A percentile compares a stretch with the other conserved stretches of the same genome.
phyloP scores from a whole-genome alignment of 2,329 filamentous ascomycete species.

The Cadophora luteo-olivacea region DNA sequence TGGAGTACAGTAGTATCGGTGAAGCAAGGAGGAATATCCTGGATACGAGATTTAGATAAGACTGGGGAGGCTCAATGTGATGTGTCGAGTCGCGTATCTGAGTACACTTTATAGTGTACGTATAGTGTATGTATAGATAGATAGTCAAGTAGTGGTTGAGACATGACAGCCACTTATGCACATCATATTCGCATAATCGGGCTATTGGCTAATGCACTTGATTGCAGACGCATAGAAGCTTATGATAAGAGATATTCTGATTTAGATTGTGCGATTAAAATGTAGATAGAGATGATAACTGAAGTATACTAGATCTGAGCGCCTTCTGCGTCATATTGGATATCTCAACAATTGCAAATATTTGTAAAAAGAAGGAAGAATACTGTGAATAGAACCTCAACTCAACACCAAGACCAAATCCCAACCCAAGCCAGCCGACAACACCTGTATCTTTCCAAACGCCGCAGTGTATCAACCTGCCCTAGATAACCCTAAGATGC shows the following conservation, averaged over 20 bases:
- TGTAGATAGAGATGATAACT: background rate
- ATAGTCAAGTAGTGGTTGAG: background rate
- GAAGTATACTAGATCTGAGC: conserved; percentile 2
- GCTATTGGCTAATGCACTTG: background rate
- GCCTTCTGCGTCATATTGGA: conserved; percentile 18
- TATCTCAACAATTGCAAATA: conserved; percentile 3
- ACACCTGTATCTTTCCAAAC: background rate
- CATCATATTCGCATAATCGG: background rate
- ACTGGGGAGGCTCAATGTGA: background rate
- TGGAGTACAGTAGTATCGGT: background rate
- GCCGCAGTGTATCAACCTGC: conserved; percentile 16
- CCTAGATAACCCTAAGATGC: conserved; percentile 19
- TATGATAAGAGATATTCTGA: background rate
- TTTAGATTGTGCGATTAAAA: conserved; percentile 5
- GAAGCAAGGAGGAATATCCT: background rate
- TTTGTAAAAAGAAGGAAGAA: background rate
- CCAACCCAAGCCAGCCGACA: background rate
- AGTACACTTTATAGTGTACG: background rate
- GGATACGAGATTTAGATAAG: background rate
- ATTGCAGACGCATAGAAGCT: background rate
- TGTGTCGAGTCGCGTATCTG: background rate
- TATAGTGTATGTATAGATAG: no score
- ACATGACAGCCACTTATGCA: conserved; percentile 4
- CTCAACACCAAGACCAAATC: background rate
- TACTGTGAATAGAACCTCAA: background rate